Conservation (phyloP, 148 eudicot species). For the Heliosperma pusillum region DNA sequence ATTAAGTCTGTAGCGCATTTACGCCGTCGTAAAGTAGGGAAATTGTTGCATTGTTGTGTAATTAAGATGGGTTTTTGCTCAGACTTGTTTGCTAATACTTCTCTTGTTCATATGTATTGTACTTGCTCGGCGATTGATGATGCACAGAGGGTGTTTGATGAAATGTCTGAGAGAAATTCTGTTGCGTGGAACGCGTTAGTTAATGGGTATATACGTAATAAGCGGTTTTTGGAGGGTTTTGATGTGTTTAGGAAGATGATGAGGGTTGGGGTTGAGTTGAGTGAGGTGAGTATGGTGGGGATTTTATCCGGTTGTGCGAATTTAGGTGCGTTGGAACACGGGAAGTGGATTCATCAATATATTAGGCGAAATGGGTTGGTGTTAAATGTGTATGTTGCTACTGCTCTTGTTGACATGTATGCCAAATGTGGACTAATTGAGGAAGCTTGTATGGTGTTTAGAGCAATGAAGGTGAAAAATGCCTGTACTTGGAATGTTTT, state of each 20-base stretch:
- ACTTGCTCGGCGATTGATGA: slow-evolving; percentile 28
- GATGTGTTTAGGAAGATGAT: slow-evolving; percentile 38
- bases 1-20: slow-evolving; percentile 25
- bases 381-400: slow-evolving; percentile 33
- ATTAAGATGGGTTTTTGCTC: slow-evolving; percentile 41
- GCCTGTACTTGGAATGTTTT: slow-evolving; percentile 53
- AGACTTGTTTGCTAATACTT: slow-evolving; percentile 42
- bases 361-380: slow-evolving; percentile 19
- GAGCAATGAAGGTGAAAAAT: slow-evolving; percentile 38
- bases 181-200: slow-evolving; percentile 52
- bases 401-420: slow-evolving; percentile 58
- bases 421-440: slow-evolving; percentile 46
- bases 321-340: slow-evolving; percentile 37
- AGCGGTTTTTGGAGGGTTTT: slow-evolving; percentile 33
- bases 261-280: slow-evolving; percentile 25
- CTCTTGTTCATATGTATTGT: slow-evolving; percentile 50
- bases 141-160: slow-evolving; percentile 44
- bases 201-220: slow-evolving; percentile 39
- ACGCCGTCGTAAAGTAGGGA: slow-evolving; percentile 32
- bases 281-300: slow-evolving; percentile 54
- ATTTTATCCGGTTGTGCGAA: slow-evolving; percentile 43
- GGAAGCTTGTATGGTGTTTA: slow-evolving; percentile 33
- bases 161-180: slow-evolving; percentile 34
- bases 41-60: slow-evolving; percentile 41
- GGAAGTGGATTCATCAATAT: slow-evolving; percentile 47